A percentile compares a stretch with the other conserved stretches of the same genome.
Evolutionary conservation across 2,329 filamentous ascomycete species (phyloP).

Genomic region (Mycogone perniciosa): DNA sequence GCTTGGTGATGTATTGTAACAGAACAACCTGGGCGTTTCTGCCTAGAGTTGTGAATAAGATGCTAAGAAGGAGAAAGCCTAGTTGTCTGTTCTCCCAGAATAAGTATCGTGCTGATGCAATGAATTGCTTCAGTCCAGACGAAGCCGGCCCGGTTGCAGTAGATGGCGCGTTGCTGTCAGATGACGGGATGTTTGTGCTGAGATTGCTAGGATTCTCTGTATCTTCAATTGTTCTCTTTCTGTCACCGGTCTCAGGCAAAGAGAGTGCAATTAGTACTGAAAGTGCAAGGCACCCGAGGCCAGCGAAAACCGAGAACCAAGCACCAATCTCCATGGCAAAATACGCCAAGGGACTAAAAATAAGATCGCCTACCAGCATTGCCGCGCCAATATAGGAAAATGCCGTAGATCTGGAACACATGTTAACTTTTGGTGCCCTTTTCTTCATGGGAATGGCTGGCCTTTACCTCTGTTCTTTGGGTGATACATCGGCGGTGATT

Average conservation of each 20-base stretch:
- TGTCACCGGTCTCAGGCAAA: not conserved
- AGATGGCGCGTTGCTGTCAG: not conserved
- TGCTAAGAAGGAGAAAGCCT: conserved; percentile 1
- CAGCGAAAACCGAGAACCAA: conserved; percentile 9
- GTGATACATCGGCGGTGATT: conserved; percentile 13
- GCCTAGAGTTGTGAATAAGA: conserved; percentile 10
- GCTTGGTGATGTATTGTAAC: conserved; percentile 14
- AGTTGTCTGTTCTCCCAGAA: not conserved
- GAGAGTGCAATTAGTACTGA: not conserved
- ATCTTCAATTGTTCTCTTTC: not conserved
- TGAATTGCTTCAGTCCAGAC: not conserved
- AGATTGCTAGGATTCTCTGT: not conserved
- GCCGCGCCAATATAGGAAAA: conserved; percentile 17
- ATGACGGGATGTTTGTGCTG: not conserved
- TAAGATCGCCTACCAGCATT: conserved; percentile 12
- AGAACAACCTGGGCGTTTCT: conserved; percentile 12
- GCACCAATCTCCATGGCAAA: conserved; percentile 13
- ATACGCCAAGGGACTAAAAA: conserved; percentile 16
- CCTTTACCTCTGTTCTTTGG: conserved; percentile 3
- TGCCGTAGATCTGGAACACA: conserved; percentile 11
- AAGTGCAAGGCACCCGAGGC: not conserved
- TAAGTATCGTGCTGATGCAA: not conserved
- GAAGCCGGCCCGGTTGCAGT: not conserved
- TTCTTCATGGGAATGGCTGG: not conserved
- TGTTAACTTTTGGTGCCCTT: not conserved